Conservation (phyloP, 257 asterid genomes). For the Nicotiana tabacum region DNA sequence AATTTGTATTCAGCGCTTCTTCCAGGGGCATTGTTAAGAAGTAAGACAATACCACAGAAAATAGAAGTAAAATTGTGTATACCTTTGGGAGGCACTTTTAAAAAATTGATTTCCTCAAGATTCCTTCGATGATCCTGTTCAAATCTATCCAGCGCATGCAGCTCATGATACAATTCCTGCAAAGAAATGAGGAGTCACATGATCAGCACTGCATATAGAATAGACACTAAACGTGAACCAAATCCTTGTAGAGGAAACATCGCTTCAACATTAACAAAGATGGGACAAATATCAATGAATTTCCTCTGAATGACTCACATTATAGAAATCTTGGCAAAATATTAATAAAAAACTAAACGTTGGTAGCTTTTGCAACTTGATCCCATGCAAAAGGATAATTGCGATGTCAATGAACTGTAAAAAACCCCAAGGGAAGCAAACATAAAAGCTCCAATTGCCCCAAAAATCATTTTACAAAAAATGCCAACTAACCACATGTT, state of each 20-base stretch:
- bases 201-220: conserved; percentile 4
- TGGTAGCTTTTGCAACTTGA: not conserved
- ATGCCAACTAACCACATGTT: no score
- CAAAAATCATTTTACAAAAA: not conserved
- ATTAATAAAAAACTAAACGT: not conserved
- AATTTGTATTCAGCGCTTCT: not conserved
- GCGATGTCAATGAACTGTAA: not conserved
- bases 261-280: not conserved
- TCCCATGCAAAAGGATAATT: not conserved
- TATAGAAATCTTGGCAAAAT: not conserved
- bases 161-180: conserved; percentile 95
- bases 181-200: conserved; percentile 22
- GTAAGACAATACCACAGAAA: not conserved
- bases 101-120: conserved; percentile 81
- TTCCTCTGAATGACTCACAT: not conserved
- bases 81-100: conserved; percentile 88
- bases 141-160: conserved; percentile 88
- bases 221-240: not conserved
- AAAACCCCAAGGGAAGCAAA: not conserved
- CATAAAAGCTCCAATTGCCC: not conserved
- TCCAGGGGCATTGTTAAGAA: not conserved
- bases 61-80: not conserved
- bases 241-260: not conserved
- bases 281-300: not conserved
- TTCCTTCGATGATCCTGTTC: conserved; percentile 84